Evolutionary conservation across 345 rosid genomes (phyloP).

Genomic region (Eucalyptus microcorys): DNA sequence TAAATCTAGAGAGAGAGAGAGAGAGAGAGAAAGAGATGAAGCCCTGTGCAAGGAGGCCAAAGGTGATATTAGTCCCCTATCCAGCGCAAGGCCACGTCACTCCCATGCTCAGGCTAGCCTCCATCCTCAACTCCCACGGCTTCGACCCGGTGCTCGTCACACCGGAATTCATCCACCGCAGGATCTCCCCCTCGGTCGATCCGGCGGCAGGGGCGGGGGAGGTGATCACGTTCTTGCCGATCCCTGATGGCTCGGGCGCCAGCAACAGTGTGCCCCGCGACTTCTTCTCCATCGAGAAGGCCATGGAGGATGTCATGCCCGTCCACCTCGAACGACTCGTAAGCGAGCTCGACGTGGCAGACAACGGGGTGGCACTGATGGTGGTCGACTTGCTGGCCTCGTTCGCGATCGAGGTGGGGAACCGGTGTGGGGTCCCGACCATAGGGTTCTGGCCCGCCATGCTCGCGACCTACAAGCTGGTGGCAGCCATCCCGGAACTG

Average conservation of each 20-base stretch:
- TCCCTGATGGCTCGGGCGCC: constrained; percentile 30
- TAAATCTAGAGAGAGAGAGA: not conserved
- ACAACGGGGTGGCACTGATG: constrained; percentile 23
- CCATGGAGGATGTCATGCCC: constrained; percentile 56
- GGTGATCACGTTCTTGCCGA: constrained; percentile 12
- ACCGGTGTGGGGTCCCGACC: constrained; percentile 32
- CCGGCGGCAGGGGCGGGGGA: too few species aligned
- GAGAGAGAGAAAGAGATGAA: not conserved
- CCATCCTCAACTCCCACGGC: constrained; percentile 21
- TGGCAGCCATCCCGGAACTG: constrained; percentile 56
- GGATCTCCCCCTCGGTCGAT: not conserved
- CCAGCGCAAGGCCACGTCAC: constrained; percentile 83
- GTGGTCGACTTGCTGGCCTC: constrained; percentile 67
- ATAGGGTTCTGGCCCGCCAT: constrained; percentile 80
- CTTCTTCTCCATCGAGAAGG: constrained; percentile 51
- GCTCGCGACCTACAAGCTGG: constrained; percentile 46
- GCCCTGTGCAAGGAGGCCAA: constrained; percentile 1
- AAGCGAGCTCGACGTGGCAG: not conserved
- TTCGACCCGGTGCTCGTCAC: constrained; percentile 36
- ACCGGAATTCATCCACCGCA: constrained; percentile 45
- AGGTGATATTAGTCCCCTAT: constrained; percentile 56
- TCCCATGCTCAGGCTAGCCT: constrained; percentile 62
- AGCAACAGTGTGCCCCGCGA: constrained; percentile 8
- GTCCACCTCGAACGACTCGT: constrained; percentile 36
- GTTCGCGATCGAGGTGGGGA: constrained; percentile 49